Evolutionary conservation across 2,329 filamentous ascomycete species (phyloP).

Genomic region (Erysiphe neolycopersici): DNA sequence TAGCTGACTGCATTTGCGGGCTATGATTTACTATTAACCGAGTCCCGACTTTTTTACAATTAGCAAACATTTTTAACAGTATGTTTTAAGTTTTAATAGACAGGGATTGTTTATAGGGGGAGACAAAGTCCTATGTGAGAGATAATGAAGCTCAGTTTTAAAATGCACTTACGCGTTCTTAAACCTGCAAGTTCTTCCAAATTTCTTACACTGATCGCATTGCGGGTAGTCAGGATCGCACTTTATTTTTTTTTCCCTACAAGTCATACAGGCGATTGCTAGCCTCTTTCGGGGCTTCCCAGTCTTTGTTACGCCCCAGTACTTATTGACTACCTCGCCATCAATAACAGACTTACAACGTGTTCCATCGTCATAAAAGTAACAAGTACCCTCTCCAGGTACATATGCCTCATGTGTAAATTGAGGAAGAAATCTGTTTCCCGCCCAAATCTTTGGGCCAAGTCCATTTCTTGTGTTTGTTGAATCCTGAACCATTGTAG

Average conservation of each 20-base stretch:
- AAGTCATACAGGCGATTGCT: slow-evolving; percentile 79
- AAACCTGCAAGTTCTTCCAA: slow-evolving; percentile 60
- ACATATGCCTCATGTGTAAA: slow-evolving; percentile 39
- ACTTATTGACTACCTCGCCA: slow-evolving; percentile 64
- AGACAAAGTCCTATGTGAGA: too few relatives aligned
- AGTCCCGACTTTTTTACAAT: too few relatives aligned
- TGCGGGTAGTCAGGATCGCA: slow-evolving; percentile 73
- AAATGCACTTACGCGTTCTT: slow-evolving; percentile 47
- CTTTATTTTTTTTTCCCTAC: slow-evolving; percentile 92
- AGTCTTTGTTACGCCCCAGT: slow-evolving; percentile 84
- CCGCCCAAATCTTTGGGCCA: slow-evolving; percentile 43
- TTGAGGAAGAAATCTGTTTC: slow-evolving; percentile 37
- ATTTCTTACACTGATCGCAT: slow-evolving; percentile 80
- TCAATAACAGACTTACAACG: slow-evolving; percentile 66
- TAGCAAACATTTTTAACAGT: too few relatives aligned
- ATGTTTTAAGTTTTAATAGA: too few relatives aligned
- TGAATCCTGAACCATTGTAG: slow-evolving; percentile 7
- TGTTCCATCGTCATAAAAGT: slow-evolving; percentile 64
- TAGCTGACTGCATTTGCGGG: too few relatives aligned
- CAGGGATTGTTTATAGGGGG: too few relatives aligned
- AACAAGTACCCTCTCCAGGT: slow-evolving; percentile 55
- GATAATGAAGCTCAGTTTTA: not conserved
- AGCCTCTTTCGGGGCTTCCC: slow-evolving; percentile 78
- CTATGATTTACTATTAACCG: too few relatives aligned
- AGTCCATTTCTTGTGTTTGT: slow-evolving; percentile 26